Base-by-base conservation (phyloP, 1,284 basidiomycete species). In the Blastosporella zonata region DNA sequence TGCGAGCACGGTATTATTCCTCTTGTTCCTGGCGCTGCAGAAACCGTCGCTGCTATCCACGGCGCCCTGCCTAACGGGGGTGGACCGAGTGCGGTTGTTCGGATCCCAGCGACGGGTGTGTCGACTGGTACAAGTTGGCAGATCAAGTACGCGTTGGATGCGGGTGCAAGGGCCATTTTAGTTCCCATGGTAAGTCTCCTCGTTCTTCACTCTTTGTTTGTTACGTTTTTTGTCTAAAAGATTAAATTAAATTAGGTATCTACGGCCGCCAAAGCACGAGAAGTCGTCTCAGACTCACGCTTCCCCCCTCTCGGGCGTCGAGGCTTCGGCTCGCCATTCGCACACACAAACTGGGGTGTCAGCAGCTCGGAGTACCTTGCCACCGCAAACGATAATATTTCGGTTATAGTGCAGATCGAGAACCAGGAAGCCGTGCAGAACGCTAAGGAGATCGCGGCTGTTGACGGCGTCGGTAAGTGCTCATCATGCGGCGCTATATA, bases 101-200 rank as follows among this genome's bases (percentile, higher is more conserved):
- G 82, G 18, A 76, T 85, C 41, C 79, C 82, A 6, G 80, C 81
- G 5, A 84, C 82, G 1, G 82, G 81, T 0, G 60, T 71, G 22
- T 74, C 72, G 34, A 65, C 70, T 0, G 74, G 80, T 51, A 77
- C 75, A 0, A 70, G 70, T 46, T 84, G 82, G 82, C 82, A 84
- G 63, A 82, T 85, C 62, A 86, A 86, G 65, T 71, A 81, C 50
- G 82, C 76, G 1, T 71, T 85, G 28, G 82, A 85, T 59, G 78
- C 78, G 0, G 82, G 82, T 7, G 82, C 81, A 13, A 67, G 71
- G 29, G 83, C 84, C 2, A 65, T 84, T 8, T 62, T 87, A 33
- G 79, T 85, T 0, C 84, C 84, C 2, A 81, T 87, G 78, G 81
- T 83, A 54, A 43, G 67, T 55, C 45, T 8, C 6, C 34, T 41